Conservation (phyloP, 768 basidiomycete species). For the Mycena polygramma region DNA sequence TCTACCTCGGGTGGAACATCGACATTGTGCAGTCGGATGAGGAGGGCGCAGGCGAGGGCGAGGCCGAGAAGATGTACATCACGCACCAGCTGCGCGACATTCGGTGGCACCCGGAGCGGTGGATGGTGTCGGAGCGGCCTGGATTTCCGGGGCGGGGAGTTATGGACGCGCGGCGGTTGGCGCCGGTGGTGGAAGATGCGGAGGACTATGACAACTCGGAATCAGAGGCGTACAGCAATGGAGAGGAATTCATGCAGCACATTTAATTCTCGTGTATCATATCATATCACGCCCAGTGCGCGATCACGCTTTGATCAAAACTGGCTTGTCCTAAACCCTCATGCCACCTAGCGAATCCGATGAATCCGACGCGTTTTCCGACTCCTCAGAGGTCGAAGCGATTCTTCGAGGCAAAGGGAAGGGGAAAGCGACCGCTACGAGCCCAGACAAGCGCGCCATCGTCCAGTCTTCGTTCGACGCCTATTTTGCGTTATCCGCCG, state of each 20-base stretch:
- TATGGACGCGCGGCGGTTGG: slow-evolving; percentile 29
- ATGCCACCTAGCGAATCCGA: slow-evolving; percentile 26
- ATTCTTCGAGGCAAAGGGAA: slow-evolving; percentile 30
- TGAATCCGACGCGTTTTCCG: slow-evolving; percentile 31
- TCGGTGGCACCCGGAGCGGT: slow-evolving; percentile 27
- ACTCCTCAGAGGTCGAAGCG: slow-evolving; percentile 28
- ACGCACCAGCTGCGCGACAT: slow-evolving; percentile 28
- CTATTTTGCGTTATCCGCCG: slow-evolving; percentile 79
- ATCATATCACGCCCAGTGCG: neutral
- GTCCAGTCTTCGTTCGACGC: slow-evolving; percentile 84
- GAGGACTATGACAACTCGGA: slow-evolving; percentile 30
- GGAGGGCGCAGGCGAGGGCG: too few relatives aligned
- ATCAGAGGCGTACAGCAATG: slow-evolving; percentile 31
- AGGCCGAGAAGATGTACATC: slow-evolving; percentile 60
- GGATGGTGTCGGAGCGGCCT: slow-evolving; percentile 21
- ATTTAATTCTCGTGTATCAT: slow-evolving; percentile 7
- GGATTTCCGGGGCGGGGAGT: slow-evolving; percentile 21
- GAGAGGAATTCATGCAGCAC: slow-evolving; percentile 15
- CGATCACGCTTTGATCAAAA: neutral
- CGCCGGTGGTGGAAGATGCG: slow-evolving; percentile 24
- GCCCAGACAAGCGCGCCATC: slow-evolving; percentile 46
- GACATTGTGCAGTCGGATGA: slow-evolving; percentile 49
- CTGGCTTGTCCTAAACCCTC: neutral
- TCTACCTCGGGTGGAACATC: slow-evolving; percentile 82
- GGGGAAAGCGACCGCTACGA: slow-evolving; percentile 16